Evolutionary conservation across 2,329 filamentous ascomycete species (phyloP), one percentile per base, ranked within the genome.

Genomic region (Fusarium phyllophilum): DNA sequence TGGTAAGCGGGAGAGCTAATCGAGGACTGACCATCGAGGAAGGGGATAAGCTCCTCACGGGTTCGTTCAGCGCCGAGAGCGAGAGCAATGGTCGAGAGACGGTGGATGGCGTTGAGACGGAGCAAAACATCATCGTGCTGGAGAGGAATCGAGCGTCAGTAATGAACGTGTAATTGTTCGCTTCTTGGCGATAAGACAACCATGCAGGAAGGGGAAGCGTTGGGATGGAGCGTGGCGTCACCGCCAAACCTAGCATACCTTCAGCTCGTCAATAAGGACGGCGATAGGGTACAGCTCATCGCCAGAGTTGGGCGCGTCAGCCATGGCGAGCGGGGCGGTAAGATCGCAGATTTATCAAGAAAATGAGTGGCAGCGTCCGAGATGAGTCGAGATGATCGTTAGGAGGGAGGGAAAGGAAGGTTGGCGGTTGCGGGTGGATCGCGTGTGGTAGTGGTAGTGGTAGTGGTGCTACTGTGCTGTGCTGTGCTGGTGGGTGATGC

Each of bases 201-300:
- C 65, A 64, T 54, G 60, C 64, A 62, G 68, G 41, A 34, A 51
- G 51, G 44, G 45, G 66, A 54, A 66, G 70, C 39, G 56, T 42
- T 46, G 68, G 42, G 67, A 64, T 55, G 59, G 62, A 73, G 64
- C 72, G 71, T 75, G 73, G 69, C 73, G 72, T 78, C 70, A 77
- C 72, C 75, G 76, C 80, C 84, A 80, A 72, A 75, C 29, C 56
- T 64, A 55, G 59, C 68, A 72, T 90, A 97, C 95, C 94, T 98
- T 99, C 82, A 99, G 90, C 90, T 99, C 96, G 85, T 99, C 96
- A 86, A 99, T 99, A 85, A 99, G 92, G 78, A 99, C 96, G 82
- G 97, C 96, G 88, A 99, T 99, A 84, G 96, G 96, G 86, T 98
- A 99, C 81, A 99, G 95, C 92, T 98, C 97, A 87, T 99, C 96